A percentile compares a stretch with the other conserved stretches of the same genome.
These are phyloP conservation scores for Sherardia arvensis DNA, from an alignment of 257 asterid genomes.

Conservation along the genomic window DNA sequence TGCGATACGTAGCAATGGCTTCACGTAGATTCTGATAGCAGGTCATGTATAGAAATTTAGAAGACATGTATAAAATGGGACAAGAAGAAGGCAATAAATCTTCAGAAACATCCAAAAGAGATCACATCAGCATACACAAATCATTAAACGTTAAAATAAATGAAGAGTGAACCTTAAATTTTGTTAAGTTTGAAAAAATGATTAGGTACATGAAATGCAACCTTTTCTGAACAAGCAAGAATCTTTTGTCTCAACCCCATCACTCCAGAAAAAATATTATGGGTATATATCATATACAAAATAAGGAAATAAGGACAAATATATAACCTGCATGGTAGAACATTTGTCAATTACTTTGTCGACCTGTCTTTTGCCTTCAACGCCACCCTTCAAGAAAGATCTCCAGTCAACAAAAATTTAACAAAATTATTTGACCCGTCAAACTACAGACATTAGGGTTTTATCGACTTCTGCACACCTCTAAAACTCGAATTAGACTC, in stretches of 20 bases:
- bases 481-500: conserved; percentile 91
- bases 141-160: not conserved
- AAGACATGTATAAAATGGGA: not conserved
- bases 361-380: conserved; percentile 96
- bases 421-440: conserved; percentile 13
- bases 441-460: conserved; percentile 16
- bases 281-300: conserved; percentile 11
- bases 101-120: not conserved
- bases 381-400: conserved; percentile 73
- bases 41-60: conserved; percentile 22
- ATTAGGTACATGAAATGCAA: not conserved
- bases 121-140: not conserved
- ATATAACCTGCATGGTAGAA: conserved; percentile 90
- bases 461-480: conserved; percentile 42
- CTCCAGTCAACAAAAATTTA: conserved; percentile 37
- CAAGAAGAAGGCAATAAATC: not conserved
- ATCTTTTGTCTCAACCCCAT: conserved; percentile 2
- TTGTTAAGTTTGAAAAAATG: not conserved
- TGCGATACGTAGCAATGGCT: conserved; percentile 88
- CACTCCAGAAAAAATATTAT: conserved; percentile 13
- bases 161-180: not conserved
- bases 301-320: not conserved
- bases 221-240: not conserved
- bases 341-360: conserved; percentile 95
- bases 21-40: conserved; percentile 81